A percentile compares a stretch with the other conserved stretches of the same genome.
These are phyloP conservation scores for Microcyclospora tardicrescens DNA, from an alignment of 2,329 filamentous ascomycete genomes.

Conservation along the genomic window DNA sequence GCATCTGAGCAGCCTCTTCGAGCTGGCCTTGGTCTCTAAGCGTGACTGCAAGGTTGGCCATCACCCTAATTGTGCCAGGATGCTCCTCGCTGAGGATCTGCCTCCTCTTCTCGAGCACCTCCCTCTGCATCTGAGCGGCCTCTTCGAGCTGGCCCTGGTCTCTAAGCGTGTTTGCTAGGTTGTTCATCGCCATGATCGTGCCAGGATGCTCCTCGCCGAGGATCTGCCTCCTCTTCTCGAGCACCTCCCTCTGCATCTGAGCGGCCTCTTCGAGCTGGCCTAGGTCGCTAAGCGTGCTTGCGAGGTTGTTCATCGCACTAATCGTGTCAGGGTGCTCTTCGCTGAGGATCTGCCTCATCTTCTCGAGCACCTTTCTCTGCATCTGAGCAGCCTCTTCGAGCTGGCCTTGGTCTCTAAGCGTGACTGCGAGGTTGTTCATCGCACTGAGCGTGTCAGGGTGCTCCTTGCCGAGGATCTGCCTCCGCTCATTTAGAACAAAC, in stretches of 20 bases:
- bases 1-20: constrained; percentile 5
- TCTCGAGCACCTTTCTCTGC: background rate
- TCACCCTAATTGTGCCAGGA: constrained; percentile 4
- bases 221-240: constrained; percentile 2
- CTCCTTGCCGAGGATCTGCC: constrained; percentile 4
- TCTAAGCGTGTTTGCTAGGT: constrained; percentile 4
- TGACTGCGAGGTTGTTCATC: constrained; percentile 3
- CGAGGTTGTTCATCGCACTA: constrained; percentile 3
- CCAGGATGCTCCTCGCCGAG: constrained; percentile 5
- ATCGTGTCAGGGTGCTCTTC: constrained; percentile 6
- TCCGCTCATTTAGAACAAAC: too few species aligned
- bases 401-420: background rate
- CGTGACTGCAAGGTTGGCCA: constrained; percentile 4
- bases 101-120: constrained; percentile 4
- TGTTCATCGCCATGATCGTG: constrained; percentile 4
- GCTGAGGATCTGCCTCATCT: constrained; percentile 4
- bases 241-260: constrained; percentile 2
- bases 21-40: constrained; percentile 1
- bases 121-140: constrained; percentile 3
- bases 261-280: constrained; percentile 4
- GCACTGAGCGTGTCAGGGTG: constrained; percentile 5
- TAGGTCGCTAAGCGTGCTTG: background rate
- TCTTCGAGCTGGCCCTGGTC: constrained; percentile 2
- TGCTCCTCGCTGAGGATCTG: constrained; percentile 4
- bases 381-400: constrained; percentile 3